Conservation (phyloP, 345 rosid genomes). For the Conringia planisiliqua region DNA sequence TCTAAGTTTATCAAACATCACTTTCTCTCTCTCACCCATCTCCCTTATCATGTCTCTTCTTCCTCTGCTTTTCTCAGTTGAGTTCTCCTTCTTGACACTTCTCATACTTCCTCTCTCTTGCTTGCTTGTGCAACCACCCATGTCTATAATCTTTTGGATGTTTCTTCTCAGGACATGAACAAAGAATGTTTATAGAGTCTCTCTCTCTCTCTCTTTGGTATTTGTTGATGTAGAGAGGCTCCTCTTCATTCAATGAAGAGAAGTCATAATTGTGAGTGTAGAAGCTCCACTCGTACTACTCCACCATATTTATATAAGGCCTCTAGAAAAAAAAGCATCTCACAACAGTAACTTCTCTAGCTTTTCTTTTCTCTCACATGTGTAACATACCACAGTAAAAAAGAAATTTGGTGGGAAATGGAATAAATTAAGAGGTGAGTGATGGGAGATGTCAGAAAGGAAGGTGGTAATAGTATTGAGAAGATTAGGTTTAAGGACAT, state of each 20-base stretch:
- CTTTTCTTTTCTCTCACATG: slow-evolving; percentile 17
- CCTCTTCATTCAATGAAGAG: slow-evolving; percentile 29
- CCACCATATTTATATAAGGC: slow-evolving; percentile 19
- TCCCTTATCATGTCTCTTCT: slow-evolving; percentile 43
- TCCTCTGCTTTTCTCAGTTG: slow-evolving; percentile 18
- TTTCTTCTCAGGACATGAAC: neutral
- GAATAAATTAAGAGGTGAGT: slow-evolving; percentile 24
- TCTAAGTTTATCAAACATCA: slow-evolving; percentile 44
- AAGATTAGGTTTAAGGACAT: slow-evolving; percentile 29
- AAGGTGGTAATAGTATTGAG: slow-evolving; percentile 21
- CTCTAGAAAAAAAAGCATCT: slow-evolving; percentile 11
- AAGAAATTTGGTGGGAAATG: neutral
- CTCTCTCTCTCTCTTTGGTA: neutral
- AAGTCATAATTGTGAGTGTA: slow-evolving; percentile 20
- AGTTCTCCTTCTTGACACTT: slow-evolving; percentile 22
- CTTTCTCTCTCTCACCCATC: slow-evolving; percentile 38
- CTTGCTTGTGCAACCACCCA: slow-evolving; percentile 41
- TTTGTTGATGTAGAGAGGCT: slow-evolving; percentile 18
- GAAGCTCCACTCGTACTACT: slow-evolving; percentile 18
- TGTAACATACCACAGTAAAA: slow-evolving; percentile 13
- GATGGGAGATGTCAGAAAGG: slow-evolving; percentile 34
- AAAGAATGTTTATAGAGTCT: slow-evolving; percentile 4
- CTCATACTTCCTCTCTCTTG: slow-evolving; percentile 3
- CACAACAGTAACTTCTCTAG: slow-evolving; percentile 1
- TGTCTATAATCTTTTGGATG: neutral